Base-by-base conservation (phyloP, 2,329 filamentous ascomycete genomes). In the Aaosphaeria pasadenensis region DNA sequence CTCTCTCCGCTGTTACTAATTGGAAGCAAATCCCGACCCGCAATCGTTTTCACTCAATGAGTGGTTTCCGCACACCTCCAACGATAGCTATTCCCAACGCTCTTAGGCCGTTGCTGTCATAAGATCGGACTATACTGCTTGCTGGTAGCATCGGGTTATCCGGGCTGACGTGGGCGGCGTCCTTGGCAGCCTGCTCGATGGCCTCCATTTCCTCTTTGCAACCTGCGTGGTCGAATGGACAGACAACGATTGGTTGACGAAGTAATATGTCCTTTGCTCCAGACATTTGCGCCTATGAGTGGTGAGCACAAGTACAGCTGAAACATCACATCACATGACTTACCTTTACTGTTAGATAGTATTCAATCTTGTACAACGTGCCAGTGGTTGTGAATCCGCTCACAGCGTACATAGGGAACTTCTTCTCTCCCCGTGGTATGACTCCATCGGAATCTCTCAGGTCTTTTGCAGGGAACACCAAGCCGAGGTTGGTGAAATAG, bases 181-280 rank as follows among this genome's bases (percentile, higher is more conserved):
- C 92, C 70, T 91, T 92, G 39, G 94, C 94, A 0, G 94, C 89
- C 71, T 96, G 90, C 66, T 96, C 91, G 54, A 99, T 97, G 35
- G 91, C 91, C 62, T 96, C 91, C 90, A 99, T 96, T 74, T 97
- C 94, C 67, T 96, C 91, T 70, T 95, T 96, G 74, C 94, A 99
- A 11, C 87, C 89, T 57, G 95, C 89, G 64, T 96, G 90, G 64
- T 99, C 94, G 53, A 96, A 84, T 0, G 94, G 92, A 63, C 92
- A 97, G 44, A 97, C 94, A 32, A 97, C 90, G 49, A 99, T 96
- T 5, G 90, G 91, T 71, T 97, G 89, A 45, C 92, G 84, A 39
- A 97, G 79, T 30, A 85, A 79, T 47, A 99, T 95, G 67, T 99
- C 92, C 71, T 88, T 85, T 28, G 91, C 90, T 41, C 87, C 88